Conservation (phyloP, 2,329 filamentous ascomycete genomes). For the Trichoderma gracile region DNA sequence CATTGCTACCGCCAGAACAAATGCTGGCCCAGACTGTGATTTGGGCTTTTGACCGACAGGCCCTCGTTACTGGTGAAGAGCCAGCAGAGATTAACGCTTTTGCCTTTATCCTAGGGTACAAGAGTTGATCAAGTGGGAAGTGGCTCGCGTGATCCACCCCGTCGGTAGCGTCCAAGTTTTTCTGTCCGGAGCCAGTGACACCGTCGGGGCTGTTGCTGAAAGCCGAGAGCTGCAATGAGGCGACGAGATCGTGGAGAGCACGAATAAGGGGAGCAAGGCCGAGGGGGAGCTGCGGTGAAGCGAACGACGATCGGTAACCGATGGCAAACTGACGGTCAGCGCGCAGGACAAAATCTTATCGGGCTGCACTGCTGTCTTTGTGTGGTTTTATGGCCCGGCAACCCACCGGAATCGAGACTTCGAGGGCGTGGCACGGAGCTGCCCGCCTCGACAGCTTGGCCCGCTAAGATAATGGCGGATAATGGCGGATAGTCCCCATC, state of each 20-base stretch:
- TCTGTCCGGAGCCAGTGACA: background rate
- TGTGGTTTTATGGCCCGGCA: constrained; percentile 8
- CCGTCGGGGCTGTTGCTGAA: background rate
- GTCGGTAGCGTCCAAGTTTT: constrained; percentile 5
- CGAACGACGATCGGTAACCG: background rate
- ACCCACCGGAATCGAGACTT: constrained; percentile 19
- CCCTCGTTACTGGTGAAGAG: constrained; percentile 14
- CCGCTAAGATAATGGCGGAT: constrained; percentile 20
- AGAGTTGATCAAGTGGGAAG: constrained; percentile 20
- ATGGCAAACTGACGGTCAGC: constrained; percentile 20
- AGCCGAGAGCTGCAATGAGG: background rate
- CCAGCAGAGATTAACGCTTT: constrained; percentile 16
- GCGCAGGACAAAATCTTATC: constrained; percentile 19
- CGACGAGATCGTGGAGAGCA: background rate
- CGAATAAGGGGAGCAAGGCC: background rate
- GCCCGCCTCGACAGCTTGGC: constrained; percentile 22
- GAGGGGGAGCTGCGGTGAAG: background rate
- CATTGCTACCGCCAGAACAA: constrained; percentile 31
- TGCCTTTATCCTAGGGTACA: constrained; percentile 17
- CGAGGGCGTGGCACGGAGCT: constrained; percentile 25
- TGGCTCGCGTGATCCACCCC: constrained; percentile 20
- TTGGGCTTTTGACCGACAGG: constrained; percentile 5
- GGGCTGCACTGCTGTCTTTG: constrained; percentile 8
- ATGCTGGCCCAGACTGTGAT: constrained; percentile 9
- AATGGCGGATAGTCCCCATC: constrained; percentile 7